Evolutionary conservation across 805 yeast species (phyloP).

Genomic region (Candida railenensis): DNA sequence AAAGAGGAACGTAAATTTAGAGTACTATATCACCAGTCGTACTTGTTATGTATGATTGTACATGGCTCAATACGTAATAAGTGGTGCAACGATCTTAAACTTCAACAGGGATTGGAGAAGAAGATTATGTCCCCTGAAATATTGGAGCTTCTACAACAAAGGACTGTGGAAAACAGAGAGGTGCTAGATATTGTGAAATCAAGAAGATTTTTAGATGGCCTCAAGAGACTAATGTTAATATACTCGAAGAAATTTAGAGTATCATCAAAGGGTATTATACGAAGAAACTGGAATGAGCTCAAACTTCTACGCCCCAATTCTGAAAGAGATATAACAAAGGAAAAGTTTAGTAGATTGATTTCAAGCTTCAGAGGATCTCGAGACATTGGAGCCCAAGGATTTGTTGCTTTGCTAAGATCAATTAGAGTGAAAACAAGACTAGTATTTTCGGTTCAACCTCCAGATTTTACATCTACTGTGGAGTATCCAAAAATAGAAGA

Average conservation of each 20-base stretch:
- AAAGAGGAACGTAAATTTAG: constrained; percentile 58
- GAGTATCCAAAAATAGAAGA: constrained; percentile 12
- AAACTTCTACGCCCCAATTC: constrained; percentile 18
- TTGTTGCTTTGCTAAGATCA: constrained; percentile 71
- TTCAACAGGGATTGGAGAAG: constrained; percentile 41
- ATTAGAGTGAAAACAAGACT: constrained; percentile 71
- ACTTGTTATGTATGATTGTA: constrained; percentile 55
- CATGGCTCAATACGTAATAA: constrained; percentile 70
- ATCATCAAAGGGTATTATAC: constrained; percentile 34
- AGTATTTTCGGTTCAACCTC: constrained; percentile 84
- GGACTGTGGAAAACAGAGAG: constrained; percentile 10
- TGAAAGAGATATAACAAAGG: constrained; percentile 28
- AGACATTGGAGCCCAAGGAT: constrained; percentile 85
- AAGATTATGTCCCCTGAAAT: constrained; percentile 44
- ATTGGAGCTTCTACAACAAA: constrained; percentile 41
- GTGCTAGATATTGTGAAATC: constrained; percentile 44
- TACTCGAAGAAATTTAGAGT: constrained; percentile 61
- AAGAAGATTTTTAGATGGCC: constrained; percentile 70
- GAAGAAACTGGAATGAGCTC: constrained; percentile 36
- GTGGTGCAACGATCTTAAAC: constrained; percentile 61
- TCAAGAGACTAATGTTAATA: constrained; percentile 61
- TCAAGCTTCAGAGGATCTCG: constrained; percentile 60
- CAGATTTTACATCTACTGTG: constrained; percentile 61
- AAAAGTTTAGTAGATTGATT: constrained; percentile 45
- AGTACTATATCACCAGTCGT: constrained; percentile 54